phyloP scores from a whole-genome alignment of 2,329 filamentous ascomycete species.

The Fusarium caatingaense region DNA sequence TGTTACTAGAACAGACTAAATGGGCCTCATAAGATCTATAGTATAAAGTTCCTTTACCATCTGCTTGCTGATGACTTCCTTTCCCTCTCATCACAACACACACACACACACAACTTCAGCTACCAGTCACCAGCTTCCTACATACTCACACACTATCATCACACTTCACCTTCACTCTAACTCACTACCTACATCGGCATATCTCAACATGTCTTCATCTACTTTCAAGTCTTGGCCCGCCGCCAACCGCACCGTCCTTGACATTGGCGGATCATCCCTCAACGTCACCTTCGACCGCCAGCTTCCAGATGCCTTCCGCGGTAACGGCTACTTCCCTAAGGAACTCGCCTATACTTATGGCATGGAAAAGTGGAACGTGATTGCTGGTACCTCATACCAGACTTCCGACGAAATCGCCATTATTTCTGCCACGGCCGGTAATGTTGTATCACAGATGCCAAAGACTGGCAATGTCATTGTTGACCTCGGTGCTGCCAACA shows the following conservation, averaged over 20 bases:
- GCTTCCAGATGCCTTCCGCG: conserved; percentile 13
- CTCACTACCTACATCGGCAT: background rate
- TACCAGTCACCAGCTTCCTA: too few relatives aligned
- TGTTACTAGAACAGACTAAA: background rate
- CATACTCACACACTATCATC: background rate
- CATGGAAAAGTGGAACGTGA: conserved; percentile 36
- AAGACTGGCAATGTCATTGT: conserved; percentile 17
- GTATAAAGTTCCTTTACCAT: too few relatives aligned
- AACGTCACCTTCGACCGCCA: conserved; percentile 18
- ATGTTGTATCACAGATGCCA: conserved; percentile 24
- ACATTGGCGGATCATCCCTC: conserved; percentile 38
- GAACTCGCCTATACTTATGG: conserved; percentile 39
- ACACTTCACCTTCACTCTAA: too few relatives aligned
- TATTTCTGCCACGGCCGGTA: conserved; percentile 31
- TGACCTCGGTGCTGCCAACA: conserved; percentile 39
- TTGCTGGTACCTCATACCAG: conserved; percentile 38
- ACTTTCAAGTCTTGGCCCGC: background rate
- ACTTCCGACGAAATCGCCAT: conserved; percentile 29
- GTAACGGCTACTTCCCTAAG: conserved; percentile 38
- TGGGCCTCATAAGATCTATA: too few relatives aligned
- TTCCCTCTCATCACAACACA: too few relatives aligned
- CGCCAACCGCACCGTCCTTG: conserved; percentile 10
- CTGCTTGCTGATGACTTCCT: too few relatives aligned
- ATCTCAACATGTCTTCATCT: background rate
- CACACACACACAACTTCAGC: too few relatives aligned